phyloP scores from a whole-genome alignment of 306 rosid species.

The Inga leiocalycina region DNA sequence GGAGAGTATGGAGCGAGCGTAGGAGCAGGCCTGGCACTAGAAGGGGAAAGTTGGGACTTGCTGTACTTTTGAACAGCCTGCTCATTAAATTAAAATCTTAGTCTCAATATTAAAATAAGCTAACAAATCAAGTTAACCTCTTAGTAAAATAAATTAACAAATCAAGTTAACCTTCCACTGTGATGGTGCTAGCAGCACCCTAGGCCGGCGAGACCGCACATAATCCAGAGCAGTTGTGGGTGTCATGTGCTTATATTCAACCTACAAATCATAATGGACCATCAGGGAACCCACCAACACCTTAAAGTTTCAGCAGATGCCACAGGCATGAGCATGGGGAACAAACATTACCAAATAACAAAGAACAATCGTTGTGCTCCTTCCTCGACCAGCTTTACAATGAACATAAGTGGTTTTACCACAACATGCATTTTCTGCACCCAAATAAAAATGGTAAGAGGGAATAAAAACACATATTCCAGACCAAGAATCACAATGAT shows the following conservation, averaged over 20 bases:
- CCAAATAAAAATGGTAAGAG: constrained; percentile 25
- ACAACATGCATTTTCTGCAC: constrained; percentile 60
- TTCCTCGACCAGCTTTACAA: constrained; percentile 98
- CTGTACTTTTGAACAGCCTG: constrained; percentile 93
- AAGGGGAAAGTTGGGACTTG: constrained; percentile 38
- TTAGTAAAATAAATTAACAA: constrained; percentile 1
- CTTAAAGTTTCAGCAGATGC: constrained; percentile 21
- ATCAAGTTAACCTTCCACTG: constrained; percentile 78
- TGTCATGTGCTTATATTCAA: constrained; percentile 82
- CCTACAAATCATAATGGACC: constrained; percentile 51
- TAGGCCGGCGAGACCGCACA: constrained; percentile 89
- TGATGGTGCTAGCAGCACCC: constrained; percentile 88
- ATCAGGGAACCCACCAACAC: neutral
- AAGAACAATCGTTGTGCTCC: constrained; percentile 97
- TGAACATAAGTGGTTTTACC: constrained; percentile 93
- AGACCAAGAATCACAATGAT: constrained; percentile 9
- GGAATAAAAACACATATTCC: neutral
- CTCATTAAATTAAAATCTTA: constrained; percentile 12
- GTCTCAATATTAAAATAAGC: neutral
- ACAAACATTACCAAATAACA: constrained; percentile 80
- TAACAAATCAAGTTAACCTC: constrained; percentile 35
- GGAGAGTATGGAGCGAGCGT: constrained; percentile 50
- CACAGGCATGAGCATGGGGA: neutral
- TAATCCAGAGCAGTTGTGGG: constrained; percentile 81
- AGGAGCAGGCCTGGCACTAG: constrained; percentile 3